These are phyloP conservation scores for Colletotrichum magnum DNA, from an alignment of 2,329 filamentous ascomycete genomes.

Conservation along the genomic window DNA sequence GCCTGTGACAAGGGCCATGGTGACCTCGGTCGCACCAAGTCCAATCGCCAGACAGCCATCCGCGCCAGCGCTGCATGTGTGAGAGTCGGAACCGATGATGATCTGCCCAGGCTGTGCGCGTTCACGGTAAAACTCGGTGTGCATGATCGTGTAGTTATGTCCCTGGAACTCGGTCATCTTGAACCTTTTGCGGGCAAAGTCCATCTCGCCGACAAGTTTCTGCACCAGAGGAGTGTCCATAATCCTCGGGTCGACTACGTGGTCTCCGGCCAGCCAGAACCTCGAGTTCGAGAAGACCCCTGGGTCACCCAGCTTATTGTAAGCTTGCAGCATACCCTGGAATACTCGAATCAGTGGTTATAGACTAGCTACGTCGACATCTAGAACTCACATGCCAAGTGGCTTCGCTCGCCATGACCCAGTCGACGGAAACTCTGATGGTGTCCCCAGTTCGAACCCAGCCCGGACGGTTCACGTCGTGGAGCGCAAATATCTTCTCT, in stretches of 20 bases:
- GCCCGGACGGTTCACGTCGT: slow-evolving; percentile 53
- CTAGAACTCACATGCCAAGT: slow-evolving; percentile 54
- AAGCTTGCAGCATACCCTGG: slow-evolving; percentile 32
- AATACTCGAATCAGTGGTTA: slow-evolving; percentile 27
- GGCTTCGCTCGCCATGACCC: slow-evolving; percentile 60
- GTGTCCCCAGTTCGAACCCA: slow-evolving; percentile 55
- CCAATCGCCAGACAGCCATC: slow-evolving; percentile 54
- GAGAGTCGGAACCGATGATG: slow-evolving; percentile 54
- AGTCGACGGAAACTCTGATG: slow-evolving; percentile 59
- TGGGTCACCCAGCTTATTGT: slow-evolving; percentile 32
- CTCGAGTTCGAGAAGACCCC: slow-evolving; percentile 27
- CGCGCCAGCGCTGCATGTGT: slow-evolving; percentile 55
- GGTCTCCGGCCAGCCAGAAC: slow-evolving; percentile 64
- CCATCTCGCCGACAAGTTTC: slow-evolving; percentile 26
- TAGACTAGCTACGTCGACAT: neutral
- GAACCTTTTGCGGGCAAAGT: slow-evolving; percentile 31
- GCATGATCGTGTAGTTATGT: slow-evolving; percentile 56
- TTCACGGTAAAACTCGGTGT: slow-evolving; percentile 56
- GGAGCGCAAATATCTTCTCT: slow-evolving; percentile 61
- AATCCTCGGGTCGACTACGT: slow-evolving; percentile 58
- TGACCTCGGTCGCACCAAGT: slow-evolving; percentile 55
- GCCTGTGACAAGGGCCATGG: slow-evolving; percentile 53
- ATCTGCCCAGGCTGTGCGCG: slow-evolving; percentile 56
- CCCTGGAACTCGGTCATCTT: slow-evolving; percentile 47
- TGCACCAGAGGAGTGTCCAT: slow-evolving; percentile 30